Evolutionary conservation across 2,329 filamentous ascomycete species (phyloP), one percentile per base, ranked within the genome.

Genomic region (Epichloe baconii): DNA sequence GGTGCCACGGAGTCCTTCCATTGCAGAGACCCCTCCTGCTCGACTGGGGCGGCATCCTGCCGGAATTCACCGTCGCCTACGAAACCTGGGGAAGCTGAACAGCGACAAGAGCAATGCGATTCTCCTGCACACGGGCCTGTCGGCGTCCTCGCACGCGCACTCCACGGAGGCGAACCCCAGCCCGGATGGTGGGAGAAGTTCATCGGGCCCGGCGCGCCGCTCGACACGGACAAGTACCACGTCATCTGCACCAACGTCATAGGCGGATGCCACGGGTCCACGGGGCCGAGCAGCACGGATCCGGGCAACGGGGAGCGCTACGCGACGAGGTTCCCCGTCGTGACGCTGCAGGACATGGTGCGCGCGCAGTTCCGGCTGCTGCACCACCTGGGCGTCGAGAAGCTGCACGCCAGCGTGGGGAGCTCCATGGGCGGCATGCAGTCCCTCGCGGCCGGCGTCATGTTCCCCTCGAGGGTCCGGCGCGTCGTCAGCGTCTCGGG

Each of bases 401-500:
- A 81, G 61, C 76, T 98, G 10, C 88, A 95, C 66, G 93, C 93
- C 17, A 95, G 88, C 53, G 91, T 98, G 19, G 93, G 93, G 14
- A 88, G 88, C 5, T 95, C 88, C 67, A 98, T 98, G 93, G 93
- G 93, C 49, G 93, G 93, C 50, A 98, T 98, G 93, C 91, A 95
- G 65, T 93, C 87, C 58, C 77, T 98, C 5, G 90, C 90, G 7
- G 86, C 88, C 0, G 93, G 88, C 3, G 81, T 86, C 1, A 70
- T 95, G 34, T 95, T 91, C 64, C 86, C 89, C 0, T 79, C 86
- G 40, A 79, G 91, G 36, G 85, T 98, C 3, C 82, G 82, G 40
- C 83, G 85, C 57, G 79, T 98, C 55, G 87, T 89, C 38, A 91
- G 83, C 61, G 93, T 97, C 62, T 94, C 86, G 62, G 93, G 91